Evolutionary conservation across 352 stramenopile genomes (phyloP), one percentile per base, ranked within the genome.

Genomic region (Phytopythium kandeliae): DNA sequence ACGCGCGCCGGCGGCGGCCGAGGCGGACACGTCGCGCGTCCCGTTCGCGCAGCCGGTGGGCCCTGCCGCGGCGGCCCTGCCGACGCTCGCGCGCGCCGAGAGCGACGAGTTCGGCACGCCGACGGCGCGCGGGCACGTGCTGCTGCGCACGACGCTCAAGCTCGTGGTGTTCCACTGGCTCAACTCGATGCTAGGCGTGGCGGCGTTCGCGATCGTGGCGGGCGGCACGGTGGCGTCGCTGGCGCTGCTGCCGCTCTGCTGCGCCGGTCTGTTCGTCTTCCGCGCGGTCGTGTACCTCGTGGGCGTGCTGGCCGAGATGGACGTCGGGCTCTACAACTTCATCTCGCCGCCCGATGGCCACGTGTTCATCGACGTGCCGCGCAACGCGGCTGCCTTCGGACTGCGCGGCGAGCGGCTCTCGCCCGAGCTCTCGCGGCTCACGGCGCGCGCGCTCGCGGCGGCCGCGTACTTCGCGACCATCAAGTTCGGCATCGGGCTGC

Each of bases 261-360:
- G 74, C 53, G 53, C 78, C 22, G 78, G 78, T 11, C 43, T 85
- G 30, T 51, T 79, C 5, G 53, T 82, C 25, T 83, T 89, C 62
- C 69, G 69, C 26, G 53, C 80, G 33, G 53, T 84, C 54, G 62
- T 85, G 35, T 72, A 62, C 37, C 48, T 84, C 21, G 67, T 85
- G 19, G 63, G 65, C 10, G 69, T 77, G 33, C 58, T 89, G 41
- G 70, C 78, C 3, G 67, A 82, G 42, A 54, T 84, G 48, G 78
- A 89, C 41, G 73, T 84, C 26, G 55, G 53, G 35, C 67, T 89
- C 36, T 69, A 67, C 65, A 88, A 88, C 71, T 86, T 80, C 55
- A 71, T 80, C 40, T 72, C 77, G 24, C 63, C 74, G 22, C 51
- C 64, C 11, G 58, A 74, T 35, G 62, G 83, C 22, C 70, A 74